Base-by-base conservation (phyloP, 352 stramenopile genomes). In the Pseudoperonospora humuli region DNA sequence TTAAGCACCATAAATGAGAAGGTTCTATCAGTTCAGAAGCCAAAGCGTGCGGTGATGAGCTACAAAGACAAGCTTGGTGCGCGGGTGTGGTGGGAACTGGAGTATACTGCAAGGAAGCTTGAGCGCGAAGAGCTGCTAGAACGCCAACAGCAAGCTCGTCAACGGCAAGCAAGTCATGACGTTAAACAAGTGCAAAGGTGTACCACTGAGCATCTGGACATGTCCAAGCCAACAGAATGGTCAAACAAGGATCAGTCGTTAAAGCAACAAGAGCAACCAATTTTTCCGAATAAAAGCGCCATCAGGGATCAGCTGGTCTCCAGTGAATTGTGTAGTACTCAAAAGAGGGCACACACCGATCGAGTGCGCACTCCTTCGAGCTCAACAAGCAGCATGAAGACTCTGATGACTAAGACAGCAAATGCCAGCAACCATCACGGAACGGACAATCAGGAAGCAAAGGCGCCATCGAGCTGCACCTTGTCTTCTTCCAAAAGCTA, bases 1-100 rank as follows among this genome's bases (percentile, higher is more conserved):
- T 33, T 5, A 9, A 3, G 11, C 2, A 26, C 13, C 1, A 1
- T 36, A 40, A 33, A 1, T 5, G 10, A 20, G 18, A 28, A 15
- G 10, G 3, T 36, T 1, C 11, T 18, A 17, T 5, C 10, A 28
- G 14, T n/a, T 15, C 38, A 38, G 28, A 57, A 39, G 18, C 20
- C 9, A 13, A 45, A 40, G 13, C 17, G 13, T 19, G 6, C 13
- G 2, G 38, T 34, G 20, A 28, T 51, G 18, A 58, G 58, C 38
- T 61, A 62, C 38, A 61, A 52, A 29, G 45, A 66, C 21, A 86
- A 88, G 25, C 54, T 88, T 0, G 73, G 73, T 11, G 59, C 64
- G 20, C 67, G 59, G 29, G 47, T 81, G 13, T 89, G 74, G 76
- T 89, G 67, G 67, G 67, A 84, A 32, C 54, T 89, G 0, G 67